Conservation (phyloP, 805 yeast species). For the Ogataea paraovalis region DNA sequence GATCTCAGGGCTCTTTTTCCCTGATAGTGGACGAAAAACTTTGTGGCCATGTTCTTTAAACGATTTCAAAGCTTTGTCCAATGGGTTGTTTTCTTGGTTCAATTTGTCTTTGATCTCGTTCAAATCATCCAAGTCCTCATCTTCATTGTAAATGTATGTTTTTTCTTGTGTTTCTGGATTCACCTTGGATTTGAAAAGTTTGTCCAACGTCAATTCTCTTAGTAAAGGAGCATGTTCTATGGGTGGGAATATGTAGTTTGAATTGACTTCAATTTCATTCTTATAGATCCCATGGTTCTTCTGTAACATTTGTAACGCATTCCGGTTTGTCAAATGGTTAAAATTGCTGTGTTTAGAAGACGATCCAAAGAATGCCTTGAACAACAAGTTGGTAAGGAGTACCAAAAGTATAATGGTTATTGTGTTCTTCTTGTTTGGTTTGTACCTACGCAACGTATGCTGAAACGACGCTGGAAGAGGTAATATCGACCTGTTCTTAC, state of each 20-base stretch:
- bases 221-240: constrained; percentile 64
- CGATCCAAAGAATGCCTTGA: neutral
- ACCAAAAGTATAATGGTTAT: constrained; percentile 8
- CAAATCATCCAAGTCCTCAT: constrained; percentile 35
- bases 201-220: constrained; percentile 50
- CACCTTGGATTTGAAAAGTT: constrained; percentile 45
- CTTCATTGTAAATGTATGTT: constrained; percentile 39
- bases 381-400: neutral
- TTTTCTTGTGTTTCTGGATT: constrained; percentile 38
- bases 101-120: constrained; percentile 47
- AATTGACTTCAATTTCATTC: constrained; percentile 44
- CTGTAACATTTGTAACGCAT: constrained; percentile 18
- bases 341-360: constrained; percentile 11
- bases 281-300: constrained; percentile 40
- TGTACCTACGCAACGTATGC: constrained; percentile 11
- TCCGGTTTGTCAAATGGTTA: constrained; percentile 23
- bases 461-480: constrained; percentile 20
- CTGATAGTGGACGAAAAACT: constrained; percentile 37
- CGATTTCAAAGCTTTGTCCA: constrained; percentile 48
- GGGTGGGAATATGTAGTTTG: constrained; percentile 66
- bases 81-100: constrained; percentile 35
- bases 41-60: constrained; percentile 66
- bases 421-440: constrained; percentile 6
- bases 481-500: constrained; percentile 13
- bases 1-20: constrained; percentile 51